A percentile compares a stretch with the other conserved stretches of the same genome.
These are phyloP conservation scores for Chimonanthus salicifolius DNA, from an alignment of 164 flowering plant genomes.

Conservation along the genomic window DNA sequence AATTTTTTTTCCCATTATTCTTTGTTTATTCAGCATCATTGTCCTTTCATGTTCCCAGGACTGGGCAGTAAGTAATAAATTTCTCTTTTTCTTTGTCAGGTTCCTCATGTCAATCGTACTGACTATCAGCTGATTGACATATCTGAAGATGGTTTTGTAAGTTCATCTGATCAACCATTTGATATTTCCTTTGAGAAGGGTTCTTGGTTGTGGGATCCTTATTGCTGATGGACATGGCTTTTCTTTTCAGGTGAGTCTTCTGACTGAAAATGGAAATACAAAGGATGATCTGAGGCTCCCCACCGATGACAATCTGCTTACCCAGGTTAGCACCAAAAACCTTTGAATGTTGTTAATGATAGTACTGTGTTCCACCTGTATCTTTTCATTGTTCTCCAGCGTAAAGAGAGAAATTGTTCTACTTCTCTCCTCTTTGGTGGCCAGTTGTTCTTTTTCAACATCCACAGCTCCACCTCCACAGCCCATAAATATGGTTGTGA, in stretches of 20 bases:
- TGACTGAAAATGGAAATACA: conserved; percentile 46
- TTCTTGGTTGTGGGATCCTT: no score
- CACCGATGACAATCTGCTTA: conserved; percentile 40
- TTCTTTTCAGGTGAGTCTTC: conserved; percentile 37
- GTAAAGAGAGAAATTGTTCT: no score
- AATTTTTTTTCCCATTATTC: background rate
- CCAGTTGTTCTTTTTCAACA: no score
- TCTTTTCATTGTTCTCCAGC: background rate
- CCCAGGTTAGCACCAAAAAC: conserved; percentile 24
- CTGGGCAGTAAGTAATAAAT: background rate
- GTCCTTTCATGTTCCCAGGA: background rate
- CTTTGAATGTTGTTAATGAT: background rate
- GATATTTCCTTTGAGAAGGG: no score
- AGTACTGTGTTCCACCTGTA: background rate
- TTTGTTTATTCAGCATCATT: background rate
- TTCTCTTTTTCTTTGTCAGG: conserved; percentile 25
- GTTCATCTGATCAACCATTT: conserved; percentile 3
- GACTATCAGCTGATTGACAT: conserved; percentile 64
- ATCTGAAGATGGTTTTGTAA: conserved; percentile 57
- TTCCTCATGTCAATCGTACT: conserved; percentile 53
- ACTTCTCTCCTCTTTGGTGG: no score
- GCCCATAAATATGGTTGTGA: background rate
- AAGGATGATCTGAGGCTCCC: conserved; percentile 61
- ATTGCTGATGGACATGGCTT: no score
- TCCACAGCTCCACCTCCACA: background rate